Base-by-base conservation (phyloP, 148 eudicot genomes). In the Selenicereus undatus region DNA sequence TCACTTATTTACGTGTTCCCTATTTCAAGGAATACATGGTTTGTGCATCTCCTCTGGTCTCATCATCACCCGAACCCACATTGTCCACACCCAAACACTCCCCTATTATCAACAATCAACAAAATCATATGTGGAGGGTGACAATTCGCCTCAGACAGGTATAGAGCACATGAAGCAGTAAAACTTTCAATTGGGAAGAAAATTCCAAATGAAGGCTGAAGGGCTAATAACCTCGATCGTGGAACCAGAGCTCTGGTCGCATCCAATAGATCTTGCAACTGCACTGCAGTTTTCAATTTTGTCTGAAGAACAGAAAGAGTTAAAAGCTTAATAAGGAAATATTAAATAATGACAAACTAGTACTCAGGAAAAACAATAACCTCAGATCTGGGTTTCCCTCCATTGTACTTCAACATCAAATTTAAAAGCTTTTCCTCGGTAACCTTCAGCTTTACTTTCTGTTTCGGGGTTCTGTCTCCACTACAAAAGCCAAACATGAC, bases 391-490 rank as follows among this genome's bases (percentile, higher is more conserved):
- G 99, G 94, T 77, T 87, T 88, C 62, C 99, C 98, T 42, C 99
- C 99, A 80, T 97, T 97, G 88, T 97, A 97, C 78, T 97, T 93
- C 72, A 97, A 80, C 99, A 97, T 94, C 90, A 97, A 85, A 89
- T 92, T 94, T 74, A 94, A 86, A 78, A 97, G 89, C 86, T 89
- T 96, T 69, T 97, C 99, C 87, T 97, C 99, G 2, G 97, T 94
- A 82, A 97, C 97, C 91, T 90, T 94, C 91, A 97, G 76, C 86
- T 97, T 97, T 85, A 97, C 99, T 82, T 97, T 97, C 86, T 97
- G 99, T 76, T 97, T 97, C 56, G 99, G 98, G 86, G 99, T 97
- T 90, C 99, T 89, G 85, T 97, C 99, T 80, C 99, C 99, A 89
- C 99, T 97, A 89, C 75, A 78, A 65, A 74, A 76, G 75, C 54